Evolutionary conservation across 768 basidiomycete genomes (phyloP).

Genomic region (Amanita phalloides): DNA sequence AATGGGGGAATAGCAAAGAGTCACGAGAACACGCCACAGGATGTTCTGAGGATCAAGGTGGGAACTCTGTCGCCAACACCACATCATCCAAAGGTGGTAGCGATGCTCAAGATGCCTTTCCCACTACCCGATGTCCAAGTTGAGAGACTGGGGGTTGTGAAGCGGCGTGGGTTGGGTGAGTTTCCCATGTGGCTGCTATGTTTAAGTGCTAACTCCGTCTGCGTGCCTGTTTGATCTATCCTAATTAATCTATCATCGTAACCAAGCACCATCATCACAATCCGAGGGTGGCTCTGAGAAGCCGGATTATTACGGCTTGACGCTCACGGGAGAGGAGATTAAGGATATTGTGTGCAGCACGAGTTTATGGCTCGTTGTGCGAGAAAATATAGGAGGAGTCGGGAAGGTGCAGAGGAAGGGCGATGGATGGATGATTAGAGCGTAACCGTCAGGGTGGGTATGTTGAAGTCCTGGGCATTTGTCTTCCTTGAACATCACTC

Average conservation of each 20-base stretch:
- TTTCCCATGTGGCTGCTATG: slow-evolving; percentile 12
- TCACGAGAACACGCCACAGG: slow-evolving; percentile 14
- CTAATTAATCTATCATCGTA: neutral
- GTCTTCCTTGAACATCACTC: neutral
- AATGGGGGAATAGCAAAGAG: slow-evolving; percentile 4
- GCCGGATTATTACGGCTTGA: slow-evolving; percentile 31
- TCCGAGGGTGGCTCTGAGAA: slow-evolving; percentile 4
- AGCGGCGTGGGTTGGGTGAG: slow-evolving; percentile 29
- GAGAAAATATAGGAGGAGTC: slow-evolving; percentile 88
- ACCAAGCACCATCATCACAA: slow-evolving; percentile 4
- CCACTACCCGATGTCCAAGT: slow-evolving; percentile 78
- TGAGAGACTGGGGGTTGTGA: slow-evolving; percentile 42
- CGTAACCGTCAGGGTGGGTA: slow-evolving; percentile 19
- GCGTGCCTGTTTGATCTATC: neutral
- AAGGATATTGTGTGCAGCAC: slow-evolving; percentile 88
- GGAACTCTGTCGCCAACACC: slow-evolving; percentile 86
- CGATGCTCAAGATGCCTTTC: slow-evolving; percentile 84
- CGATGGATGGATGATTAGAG: slow-evolving; percentile 68
- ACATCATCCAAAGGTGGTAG: slow-evolving; percentile 92
- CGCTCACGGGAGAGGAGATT: slow-evolving; percentile 83
- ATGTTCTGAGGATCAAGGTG: slow-evolving; percentile 48
- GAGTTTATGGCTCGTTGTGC: slow-evolving; percentile 82
- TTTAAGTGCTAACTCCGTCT: neutral
- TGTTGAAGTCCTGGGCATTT: neutral
- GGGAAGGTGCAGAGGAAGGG: slow-evolving; percentile 72